Evolutionary conservation across 345 rosid species (phyloP).

Genomic region (Camelina hispida): DNA sequence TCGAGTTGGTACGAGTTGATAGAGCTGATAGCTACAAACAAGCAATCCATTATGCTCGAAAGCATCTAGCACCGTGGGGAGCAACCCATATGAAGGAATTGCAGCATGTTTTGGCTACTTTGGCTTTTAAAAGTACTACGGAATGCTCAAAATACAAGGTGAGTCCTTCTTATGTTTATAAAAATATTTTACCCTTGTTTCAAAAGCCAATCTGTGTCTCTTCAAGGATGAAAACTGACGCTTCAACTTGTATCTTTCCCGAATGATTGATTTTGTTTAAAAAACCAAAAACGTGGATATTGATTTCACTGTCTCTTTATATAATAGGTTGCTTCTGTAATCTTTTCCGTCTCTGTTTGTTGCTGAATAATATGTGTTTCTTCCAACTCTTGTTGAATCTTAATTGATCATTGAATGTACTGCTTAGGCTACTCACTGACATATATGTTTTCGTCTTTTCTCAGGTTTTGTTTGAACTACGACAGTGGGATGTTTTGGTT

Average conservation of each 20-base stretch:
- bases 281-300: neutral
- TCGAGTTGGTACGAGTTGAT: constrained; percentile 89
- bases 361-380: constrained; percentile 12
- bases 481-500: constrained; percentile 94
- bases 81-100: constrained; percentile 83
- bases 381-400: constrained; percentile 8
- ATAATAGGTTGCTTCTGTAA: constrained; percentile 20
- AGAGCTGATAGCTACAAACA: constrained; percentile 66
- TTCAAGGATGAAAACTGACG: constrained; percentile 14
- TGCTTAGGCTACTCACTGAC: constrained; percentile 26
- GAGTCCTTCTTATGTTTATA: constrained; percentile 30
- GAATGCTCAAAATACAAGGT: constrained; percentile 89
- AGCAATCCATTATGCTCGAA: constrained; percentile 85
- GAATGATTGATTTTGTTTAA: constrained; percentile 8
- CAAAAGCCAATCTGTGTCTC: constrained; percentile 12
- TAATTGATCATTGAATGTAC: neutral
- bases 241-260: constrained; percentile 22
- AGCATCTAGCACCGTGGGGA: constrained; percentile 89
- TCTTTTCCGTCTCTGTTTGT: neutral
- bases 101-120: constrained; percentile 77
- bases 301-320: neutral
- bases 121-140: constrained; percentile 86
- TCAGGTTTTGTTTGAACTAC: constrained; percentile 83
- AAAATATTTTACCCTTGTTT: constrained; percentile 4
- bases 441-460: constrained; percentile 18